Conservation (phyloP, 352 stramenopile species). For the Phytophthora lateralis region DNA sequence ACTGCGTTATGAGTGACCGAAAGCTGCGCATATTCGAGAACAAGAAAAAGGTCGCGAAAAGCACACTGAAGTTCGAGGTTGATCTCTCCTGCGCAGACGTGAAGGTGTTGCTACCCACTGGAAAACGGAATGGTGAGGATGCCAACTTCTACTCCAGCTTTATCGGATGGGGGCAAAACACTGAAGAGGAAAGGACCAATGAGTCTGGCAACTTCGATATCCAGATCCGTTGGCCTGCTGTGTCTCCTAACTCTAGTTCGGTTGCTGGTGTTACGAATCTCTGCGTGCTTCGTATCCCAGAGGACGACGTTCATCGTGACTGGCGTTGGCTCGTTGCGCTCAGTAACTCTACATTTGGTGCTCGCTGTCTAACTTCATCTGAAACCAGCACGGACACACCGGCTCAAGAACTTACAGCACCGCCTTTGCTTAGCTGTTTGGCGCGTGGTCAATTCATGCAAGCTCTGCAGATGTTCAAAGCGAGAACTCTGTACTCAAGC, state of each 20-base stretch:
- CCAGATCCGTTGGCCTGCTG: constrained; percentile 33
- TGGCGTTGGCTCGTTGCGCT: constrained; percentile 73
- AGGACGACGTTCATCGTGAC: constrained; percentile 53
- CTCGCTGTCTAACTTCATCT: constrained; percentile 41
- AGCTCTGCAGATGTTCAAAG: constrained; percentile 71
- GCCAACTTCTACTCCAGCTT: constrained; percentile 30
- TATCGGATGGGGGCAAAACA: constrained; percentile 23
- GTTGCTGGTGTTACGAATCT: constrained; percentile 2
- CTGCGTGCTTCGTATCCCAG: constrained; percentile 54
- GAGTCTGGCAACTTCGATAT: constrained; percentile 39
- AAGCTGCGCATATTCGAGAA: constrained; percentile 45
- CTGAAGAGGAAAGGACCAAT: constrained; percentile 15
- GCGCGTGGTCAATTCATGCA: constrained; percentile 76
- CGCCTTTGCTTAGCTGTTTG: constrained; percentile 66
- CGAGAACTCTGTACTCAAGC: constrained; percentile 72
- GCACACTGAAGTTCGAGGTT: constrained; percentile 38
- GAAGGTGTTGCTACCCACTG: constrained; percentile 38
- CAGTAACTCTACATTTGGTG: constrained; percentile 58
- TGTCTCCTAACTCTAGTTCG: constrained; percentile 10
- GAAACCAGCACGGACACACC: constrained; percentile 2
- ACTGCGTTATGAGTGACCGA: constrained; percentile 40
- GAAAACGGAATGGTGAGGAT: constrained; percentile 20
- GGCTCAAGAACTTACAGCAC: constrained; percentile 3
- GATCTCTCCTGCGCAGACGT: constrained; percentile 45
- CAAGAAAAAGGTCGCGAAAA: constrained; percentile 3